Conservation (phyloP, 306 rosid species). For the Lagenaria siceraria region DNA sequence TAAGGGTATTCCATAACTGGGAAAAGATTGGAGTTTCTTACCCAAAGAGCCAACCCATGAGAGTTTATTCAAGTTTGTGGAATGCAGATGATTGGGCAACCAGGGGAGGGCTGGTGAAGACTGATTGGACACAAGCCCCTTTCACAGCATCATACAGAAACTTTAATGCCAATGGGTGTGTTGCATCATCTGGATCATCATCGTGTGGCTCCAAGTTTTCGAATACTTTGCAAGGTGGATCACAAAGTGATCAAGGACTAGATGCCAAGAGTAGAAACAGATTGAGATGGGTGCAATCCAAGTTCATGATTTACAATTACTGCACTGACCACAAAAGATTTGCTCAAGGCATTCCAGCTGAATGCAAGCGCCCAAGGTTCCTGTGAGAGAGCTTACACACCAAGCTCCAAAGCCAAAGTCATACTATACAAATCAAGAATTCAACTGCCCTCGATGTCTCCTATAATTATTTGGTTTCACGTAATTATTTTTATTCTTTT, state of each 20-base stretch:
- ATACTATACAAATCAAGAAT: not conserved
- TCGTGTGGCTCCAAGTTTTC: constrained; percentile 1
- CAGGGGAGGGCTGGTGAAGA: constrained; percentile 33
- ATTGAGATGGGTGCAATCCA: constrained; percentile 36
- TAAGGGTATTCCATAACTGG: constrained; percentile 29
- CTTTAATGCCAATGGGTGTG: constrained; percentile 23
- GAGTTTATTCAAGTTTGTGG: constrained; percentile 33
- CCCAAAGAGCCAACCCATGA: constrained; percentile 29
- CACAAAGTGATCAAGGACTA: constrained; percentile 21
- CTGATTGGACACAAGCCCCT: constrained; percentile 40
- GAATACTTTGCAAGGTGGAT: not conserved
- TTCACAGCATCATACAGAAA: constrained; percentile 35
- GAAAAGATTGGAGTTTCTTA: constrained; percentile 19
- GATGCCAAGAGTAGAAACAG: constrained; percentile 25
- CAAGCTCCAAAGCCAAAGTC: not conserved
- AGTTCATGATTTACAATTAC: constrained; percentile 38
- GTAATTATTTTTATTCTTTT: not conserved
- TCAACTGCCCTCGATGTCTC: not conserved
- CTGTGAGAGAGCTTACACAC: not conserved
- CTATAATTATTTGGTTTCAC: not conserved
- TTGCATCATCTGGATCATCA: constrained; percentile 5
- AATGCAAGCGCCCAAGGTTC: constrained; percentile 22
- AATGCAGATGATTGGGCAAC: constrained; percentile 43
- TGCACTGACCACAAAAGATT: constrained; percentile 31
- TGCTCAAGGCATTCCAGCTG: constrained; percentile 30